Base-by-base conservation (phyloP, 805 yeast species). In the Isabelozyma gotoi region DNA sequence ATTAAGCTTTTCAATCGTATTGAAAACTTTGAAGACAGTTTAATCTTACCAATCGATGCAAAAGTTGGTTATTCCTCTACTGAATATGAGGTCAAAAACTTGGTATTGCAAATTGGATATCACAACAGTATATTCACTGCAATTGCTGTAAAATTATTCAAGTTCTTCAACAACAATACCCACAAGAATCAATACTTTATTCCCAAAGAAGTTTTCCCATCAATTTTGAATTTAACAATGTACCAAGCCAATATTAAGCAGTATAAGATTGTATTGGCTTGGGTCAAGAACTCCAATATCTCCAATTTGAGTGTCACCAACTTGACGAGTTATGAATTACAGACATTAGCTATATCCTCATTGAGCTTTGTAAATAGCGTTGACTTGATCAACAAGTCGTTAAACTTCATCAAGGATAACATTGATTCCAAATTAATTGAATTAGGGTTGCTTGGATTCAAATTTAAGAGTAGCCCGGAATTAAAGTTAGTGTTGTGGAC, bases 371-470 rank as follows among this genome's bases (percentile, higher is more conserved):
- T 73, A 17, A 51, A 61, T 8, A 71, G 73, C 38, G 59, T 57
- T 7, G 78, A 76, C 12, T 57, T 83, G 43, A 68, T 79, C 20
- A 65, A 67, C 32, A 79, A 81, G 53, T 72, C 82, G 0, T 67
- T 84, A 48, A 81, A 81, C 48, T 83, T 76, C 54, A 77, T 84
- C 11, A 58, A 63, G 42, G 75, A 77, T 36, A 84, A 82, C 55
- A 74, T 81, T 41, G 85, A 80, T 49, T 67, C 77, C 7, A 70
- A 67, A 20, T 57, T 77, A 53, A 73, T 82, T 35, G 89, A 82
- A 51, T 52, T 77, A 40, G 81, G 78, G 0, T 60, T 84, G n/a
- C 55, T 81, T 31, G 89, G 89, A 10, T 41, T 62, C 74, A 49
- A 70, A 63, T 55, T 69, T 65, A 57, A 73, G 60, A 39, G 57